Conservation (phyloP, 495 filamentous ascomycete genomes). For the Penicillium flavigenum region DNA sequence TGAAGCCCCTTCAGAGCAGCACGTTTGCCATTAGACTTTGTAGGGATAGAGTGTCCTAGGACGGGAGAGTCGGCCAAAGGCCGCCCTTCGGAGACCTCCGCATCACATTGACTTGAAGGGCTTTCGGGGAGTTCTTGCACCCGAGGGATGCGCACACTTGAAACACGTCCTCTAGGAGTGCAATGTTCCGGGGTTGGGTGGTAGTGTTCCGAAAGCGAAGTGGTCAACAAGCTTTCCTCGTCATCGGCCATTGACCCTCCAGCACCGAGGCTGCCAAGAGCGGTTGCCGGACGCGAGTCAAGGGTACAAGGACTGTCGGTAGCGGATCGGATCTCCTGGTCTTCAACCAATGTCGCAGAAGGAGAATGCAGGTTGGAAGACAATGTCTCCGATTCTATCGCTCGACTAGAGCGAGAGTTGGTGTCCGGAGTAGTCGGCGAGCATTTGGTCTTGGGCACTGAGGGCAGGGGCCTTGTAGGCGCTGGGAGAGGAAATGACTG, state of each 20-base stretch:
- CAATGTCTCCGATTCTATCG: conserved; percentile 6
- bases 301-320: conserved; percentile 10
- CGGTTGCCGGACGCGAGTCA: conserved; percentile 14
- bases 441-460: conserved; percentile 26
- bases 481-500: conserved; percentile 44
- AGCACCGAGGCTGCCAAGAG: conserved; percentile 11
- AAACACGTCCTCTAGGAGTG: conserved; percentile 17
- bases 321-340: neutral
- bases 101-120: conserved; percentile 1
- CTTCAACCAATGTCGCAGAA: conserved; percentile 19
- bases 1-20: conserved; percentile 14
- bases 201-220: conserved; percentile 15
- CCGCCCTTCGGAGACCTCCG: neutral
- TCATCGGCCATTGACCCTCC: conserved; percentile 15
- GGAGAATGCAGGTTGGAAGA: conserved; percentile 11
- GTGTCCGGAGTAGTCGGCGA: conserved; percentile 10
- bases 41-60: conserved; percentile 15
- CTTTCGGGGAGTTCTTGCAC: conserved; percentile 22
- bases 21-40: conserved; percentile 16
- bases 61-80: conserved; percentile 30
- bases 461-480: conserved; percentile 39
- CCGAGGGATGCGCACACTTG: conserved; percentile 21
- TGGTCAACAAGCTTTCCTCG: conserved; percentile 13
- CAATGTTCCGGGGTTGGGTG: conserved; percentile 20
- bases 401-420: conserved; percentile 9